These are phyloP conservation scores for Vinca minor DNA, from an alignment of 257 asterid species.

Conservation along the genomic window DNA sequence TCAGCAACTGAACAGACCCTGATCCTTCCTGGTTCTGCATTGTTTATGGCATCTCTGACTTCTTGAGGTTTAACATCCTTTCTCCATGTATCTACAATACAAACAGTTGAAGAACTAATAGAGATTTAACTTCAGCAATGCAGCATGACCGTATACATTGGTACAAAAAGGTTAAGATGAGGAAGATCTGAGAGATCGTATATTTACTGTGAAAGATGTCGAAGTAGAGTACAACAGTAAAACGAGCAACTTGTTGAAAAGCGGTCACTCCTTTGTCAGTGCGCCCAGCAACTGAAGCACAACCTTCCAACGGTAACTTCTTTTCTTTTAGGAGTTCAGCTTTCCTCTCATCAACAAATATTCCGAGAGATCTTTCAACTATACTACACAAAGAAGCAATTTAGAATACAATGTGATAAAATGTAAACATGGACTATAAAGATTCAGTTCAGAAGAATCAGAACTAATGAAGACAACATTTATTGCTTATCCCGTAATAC, in stretches of 20 bases:
- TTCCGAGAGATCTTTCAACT: slow-evolving; percentile 70
- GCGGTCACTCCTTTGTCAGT: slow-evolving; percentile 99
- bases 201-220: too few relatives aligned
- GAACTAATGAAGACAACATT: too few relatives aligned
- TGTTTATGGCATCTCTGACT: slow-evolving; percentile 52
- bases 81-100: slow-evolving; percentile 80
- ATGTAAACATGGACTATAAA: not conserved
- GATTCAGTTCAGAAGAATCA: not conserved
- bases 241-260: slow-evolving; percentile 87
- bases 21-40: slow-evolving; percentile 60
- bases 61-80: slow-evolving; percentile 57
- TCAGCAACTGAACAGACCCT: slow-evolving; percentile 59
- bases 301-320: slow-evolving; percentile 68
- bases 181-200: not conserved
- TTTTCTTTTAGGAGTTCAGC: slow-evolving; percentile 60
- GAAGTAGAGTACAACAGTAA: too few relatives aligned
- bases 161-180: not conserved
- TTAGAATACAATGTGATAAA: slow-evolving; percentile 1
- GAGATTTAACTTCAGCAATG: too few relatives aligned
- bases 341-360: slow-evolving; percentile 79
- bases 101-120: not conserved
- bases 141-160: too few relatives aligned
- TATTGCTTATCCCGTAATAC: not conserved
- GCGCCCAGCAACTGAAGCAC: slow-evolving; percentile 79
- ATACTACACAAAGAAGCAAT: slow-evolving; percentile 35